These are phyloP conservation scores for Parathielavia hyrcaniae DNA, from an alignment of 495 filamentous ascomycete species.

Conservation along the genomic window DNA sequence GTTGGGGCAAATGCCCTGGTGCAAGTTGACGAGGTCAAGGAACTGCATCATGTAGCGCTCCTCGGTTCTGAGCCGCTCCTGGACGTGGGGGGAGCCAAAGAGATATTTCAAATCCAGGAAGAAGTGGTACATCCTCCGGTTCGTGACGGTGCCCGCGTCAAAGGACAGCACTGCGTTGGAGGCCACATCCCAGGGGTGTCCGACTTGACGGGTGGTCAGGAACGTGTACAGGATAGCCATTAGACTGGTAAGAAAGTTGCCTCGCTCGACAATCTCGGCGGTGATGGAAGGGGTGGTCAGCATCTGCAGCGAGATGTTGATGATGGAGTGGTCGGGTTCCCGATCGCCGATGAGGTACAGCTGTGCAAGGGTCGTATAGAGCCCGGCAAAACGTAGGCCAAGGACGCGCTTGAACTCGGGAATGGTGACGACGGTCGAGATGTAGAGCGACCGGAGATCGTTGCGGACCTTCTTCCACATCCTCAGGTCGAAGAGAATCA, in stretches of 20 bases:
- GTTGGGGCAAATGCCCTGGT: conserved; percentile 95
- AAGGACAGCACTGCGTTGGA: conserved; percentile 80
- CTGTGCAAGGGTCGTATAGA: conserved; percentile 91
- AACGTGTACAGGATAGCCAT: conserved; percentile 98
- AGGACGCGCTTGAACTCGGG: conserved; percentile 96
- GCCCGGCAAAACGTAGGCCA: conserved; percentile 80
- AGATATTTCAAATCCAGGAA: conserved; percentile 89
- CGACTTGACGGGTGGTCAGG: conserved; percentile 89
- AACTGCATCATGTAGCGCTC: conserved; percentile 87
- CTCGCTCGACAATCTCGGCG: conserved; percentile 83
- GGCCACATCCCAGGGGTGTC: conserved; percentile 80
- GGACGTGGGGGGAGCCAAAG: conserved; percentile 77
- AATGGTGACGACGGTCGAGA: conserved; percentile 90
- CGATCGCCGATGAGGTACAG: conserved; percentile 93
- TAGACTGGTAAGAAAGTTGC: conserved; percentile 93
- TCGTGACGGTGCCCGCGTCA: conserved; percentile 87
- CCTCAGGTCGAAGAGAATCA: conserved; percentile 91
- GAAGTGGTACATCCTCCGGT: conserved; percentile 93
- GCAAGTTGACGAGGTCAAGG: conserved; percentile 87
- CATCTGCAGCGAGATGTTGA: conserved; percentile 94
- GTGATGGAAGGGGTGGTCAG: conserved; percentile 94
- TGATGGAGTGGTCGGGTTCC: conserved; percentile 96
- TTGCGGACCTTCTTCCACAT: conserved; percentile 95
- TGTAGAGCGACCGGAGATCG: conserved; percentile 87
- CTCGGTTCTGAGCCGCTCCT: conserved; percentile 72